Base-by-base conservation (phyloP, 2,329 filamentous ascomycete genomes). In the Salinomyces thailandicus region DNA sequence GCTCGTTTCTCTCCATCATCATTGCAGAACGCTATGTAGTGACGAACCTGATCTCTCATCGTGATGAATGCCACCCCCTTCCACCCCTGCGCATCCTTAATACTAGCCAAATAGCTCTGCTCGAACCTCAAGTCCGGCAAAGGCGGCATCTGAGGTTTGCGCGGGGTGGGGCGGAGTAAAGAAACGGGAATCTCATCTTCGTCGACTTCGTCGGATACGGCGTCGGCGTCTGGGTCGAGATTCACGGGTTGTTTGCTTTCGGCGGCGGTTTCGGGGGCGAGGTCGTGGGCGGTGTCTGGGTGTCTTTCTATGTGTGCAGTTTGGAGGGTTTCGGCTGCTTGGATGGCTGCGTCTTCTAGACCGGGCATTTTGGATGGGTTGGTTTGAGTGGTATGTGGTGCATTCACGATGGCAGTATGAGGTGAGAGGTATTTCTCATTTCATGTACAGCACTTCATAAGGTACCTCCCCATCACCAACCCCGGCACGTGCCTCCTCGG, bases 101-200 rank as follows among this genome's bases (percentile, higher is more conserved):
- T 82, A 63, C 86, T 93, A 51, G 83, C 81, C 37, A 98, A 73
- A 61, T 98, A 98, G 69, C 87, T 95, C 72, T 98, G 91, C 66
- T 98, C 91, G 63, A 96, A 96, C 29, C 91, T 77, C 48, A 98
- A 68, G 64, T 98, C 91, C 3, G 77, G 77, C 31, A 81, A 58
- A 3, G 76, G 76, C 31, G 87, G 86, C 54, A 95, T 73, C 37
- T 50, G 68, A 35, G 64, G 64, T 37, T 68, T 60, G 31, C 76
- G 68, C n/a, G 66, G 66, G 5, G 63, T 49, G 3, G 67, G 71
- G 29, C 68, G 67, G 35, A 86, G 61, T 4, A 80, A 70, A 46
- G 75, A 80, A 43, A 79, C 68, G 9, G 80, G 80, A 15, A 85
- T 77, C 37, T 84, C 80, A 41, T 80, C 77, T 34, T 79, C 75